phyloP scores from a whole-genome alignment of 1,284 basidiomycete species.

The Ceratobasidium sp. region DNA sequence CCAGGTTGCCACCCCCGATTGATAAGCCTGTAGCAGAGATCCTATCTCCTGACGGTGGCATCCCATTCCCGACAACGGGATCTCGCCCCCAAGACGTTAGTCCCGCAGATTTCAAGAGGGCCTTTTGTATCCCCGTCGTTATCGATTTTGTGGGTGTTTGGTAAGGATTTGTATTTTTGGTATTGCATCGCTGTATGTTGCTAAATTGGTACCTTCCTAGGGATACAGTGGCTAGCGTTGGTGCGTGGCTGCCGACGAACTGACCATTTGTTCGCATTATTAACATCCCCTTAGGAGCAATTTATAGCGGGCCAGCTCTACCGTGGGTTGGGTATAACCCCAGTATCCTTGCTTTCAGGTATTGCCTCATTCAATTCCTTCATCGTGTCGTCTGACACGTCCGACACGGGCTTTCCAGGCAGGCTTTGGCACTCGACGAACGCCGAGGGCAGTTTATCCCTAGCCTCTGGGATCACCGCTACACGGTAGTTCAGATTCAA shows the following conservation, averaged over 20 bases:
- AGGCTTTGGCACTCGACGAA: slow-evolving; percentile 53
- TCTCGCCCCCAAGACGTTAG: not conserved
- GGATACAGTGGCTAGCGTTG: slow-evolving; percentile 46
- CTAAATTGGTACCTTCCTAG: slow-evolving; percentile 1
- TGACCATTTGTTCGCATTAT: not conserved
- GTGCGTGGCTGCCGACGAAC: not conserved
- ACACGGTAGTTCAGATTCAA: not conserved
- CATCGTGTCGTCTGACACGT: not conserved
- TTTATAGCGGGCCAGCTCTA: slow-evolving; percentile 12
- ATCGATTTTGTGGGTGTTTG: slow-evolving; percentile 48
- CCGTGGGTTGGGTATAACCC: slow-evolving; percentile 44
- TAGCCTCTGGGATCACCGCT: slow-evolving; percentile 38
- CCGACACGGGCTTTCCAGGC: slow-evolving; percentile 29
- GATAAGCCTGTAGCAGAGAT: not conserved
- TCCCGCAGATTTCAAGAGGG: slow-evolving; percentile 43
- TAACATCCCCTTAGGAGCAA: not conserved
- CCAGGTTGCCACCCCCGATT: not conserved
- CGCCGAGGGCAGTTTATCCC: slow-evolving; percentile 52
- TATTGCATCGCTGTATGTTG: not conserved
- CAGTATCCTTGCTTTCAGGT: slow-evolving; percentile 39
- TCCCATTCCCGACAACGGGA: not conserved
- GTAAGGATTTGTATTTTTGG: slow-evolving; percentile 21
- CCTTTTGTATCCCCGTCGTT: slow-evolving; percentile 36
- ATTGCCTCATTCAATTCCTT: not conserved
- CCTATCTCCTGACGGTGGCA: not conserved